These are phyloP conservation scores for Carex pumila DNA, from an alignment of 176 grass and related monocot species.

Conservation along the genomic window DNA sequence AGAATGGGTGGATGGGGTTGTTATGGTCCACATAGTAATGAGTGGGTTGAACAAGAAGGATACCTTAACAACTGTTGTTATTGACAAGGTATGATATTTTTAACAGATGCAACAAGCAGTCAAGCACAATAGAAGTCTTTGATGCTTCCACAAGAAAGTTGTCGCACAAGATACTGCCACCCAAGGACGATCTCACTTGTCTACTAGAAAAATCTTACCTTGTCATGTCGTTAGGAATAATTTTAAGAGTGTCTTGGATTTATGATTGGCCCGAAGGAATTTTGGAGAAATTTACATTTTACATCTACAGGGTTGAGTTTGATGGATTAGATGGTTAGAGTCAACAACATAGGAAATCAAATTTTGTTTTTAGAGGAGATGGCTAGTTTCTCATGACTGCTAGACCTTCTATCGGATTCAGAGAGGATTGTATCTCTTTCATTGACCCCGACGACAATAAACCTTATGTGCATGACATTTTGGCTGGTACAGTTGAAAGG, in stretches of 20 bases:
- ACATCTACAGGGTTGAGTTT: neutral
- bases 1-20: neutral
- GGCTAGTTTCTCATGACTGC: neutral
- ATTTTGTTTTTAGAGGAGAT: neutral
- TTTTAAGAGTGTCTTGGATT: neutral
- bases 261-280: too few species aligned
- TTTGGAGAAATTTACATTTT: neutral
- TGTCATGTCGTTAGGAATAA: neutral
- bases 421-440: neutral
- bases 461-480: neutral
- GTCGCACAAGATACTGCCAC: neutral
- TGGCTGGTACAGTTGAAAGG: neutral
- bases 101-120: rapidly evolving
- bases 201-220: neutral
- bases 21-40: neutral
- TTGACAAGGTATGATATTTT: neutral
- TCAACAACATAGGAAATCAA: neutral
- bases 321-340: neutral
- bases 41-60: neutral
- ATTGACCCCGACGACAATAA: too few species aligned
- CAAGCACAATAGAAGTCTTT: neutral
- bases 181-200: neutral
- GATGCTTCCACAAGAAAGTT: neutral
- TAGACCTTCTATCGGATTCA: neutral
- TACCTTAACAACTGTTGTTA: neutral